phyloP scores from a whole-genome alignment of 192 early-diverging fungal genomes.

The Neocallimastix lanati region DNA sequence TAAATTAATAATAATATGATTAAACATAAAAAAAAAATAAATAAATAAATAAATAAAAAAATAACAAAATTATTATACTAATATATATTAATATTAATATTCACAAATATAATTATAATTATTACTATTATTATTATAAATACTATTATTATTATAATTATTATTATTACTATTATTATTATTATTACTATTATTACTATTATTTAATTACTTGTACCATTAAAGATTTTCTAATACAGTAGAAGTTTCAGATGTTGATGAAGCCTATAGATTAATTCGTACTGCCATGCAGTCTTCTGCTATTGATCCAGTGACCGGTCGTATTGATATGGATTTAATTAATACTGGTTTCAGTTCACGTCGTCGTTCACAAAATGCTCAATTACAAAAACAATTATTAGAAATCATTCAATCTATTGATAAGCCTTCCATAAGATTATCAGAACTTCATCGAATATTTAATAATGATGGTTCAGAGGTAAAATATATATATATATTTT shows the following conservation, averaged over 20 bases:
- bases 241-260: constrained; percentile 63
- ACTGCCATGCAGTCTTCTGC: constrained; percentile 80
- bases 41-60: too few relatives aligned
- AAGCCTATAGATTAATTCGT: constrained; percentile 65
- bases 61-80: too few relatives aligned
- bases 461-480: neutral
- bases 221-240: constrained; percentile 51
- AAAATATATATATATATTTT: too few relatives aligned
- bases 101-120: too few relatives aligned
- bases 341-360: constrained; percentile 70
- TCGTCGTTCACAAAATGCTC: neutral
- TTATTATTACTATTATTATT: too few relatives aligned
- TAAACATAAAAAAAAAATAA: too few relatives aligned
- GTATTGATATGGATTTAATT: constrained; percentile 83
- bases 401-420: neutral
- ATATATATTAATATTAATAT: too few relatives aligned
- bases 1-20: too few relatives aligned
- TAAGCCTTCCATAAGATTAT: neutral
- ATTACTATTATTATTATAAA: too few relatives aligned
- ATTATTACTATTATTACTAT: too few relatives aligned
- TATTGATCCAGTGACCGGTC: constrained; percentile 81
- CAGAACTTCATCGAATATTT: neutral
- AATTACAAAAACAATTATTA: neutral
- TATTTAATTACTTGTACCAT: too few relatives aligned
- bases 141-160: too few relatives aligned